Percentiles rank a stretch among this genome's conserved stretches.
These are phyloP conservation scores for Yamadazyma buinensis DNA, from an alignment of 1,139 yeast species.

Conservation along the genomic window DNA sequence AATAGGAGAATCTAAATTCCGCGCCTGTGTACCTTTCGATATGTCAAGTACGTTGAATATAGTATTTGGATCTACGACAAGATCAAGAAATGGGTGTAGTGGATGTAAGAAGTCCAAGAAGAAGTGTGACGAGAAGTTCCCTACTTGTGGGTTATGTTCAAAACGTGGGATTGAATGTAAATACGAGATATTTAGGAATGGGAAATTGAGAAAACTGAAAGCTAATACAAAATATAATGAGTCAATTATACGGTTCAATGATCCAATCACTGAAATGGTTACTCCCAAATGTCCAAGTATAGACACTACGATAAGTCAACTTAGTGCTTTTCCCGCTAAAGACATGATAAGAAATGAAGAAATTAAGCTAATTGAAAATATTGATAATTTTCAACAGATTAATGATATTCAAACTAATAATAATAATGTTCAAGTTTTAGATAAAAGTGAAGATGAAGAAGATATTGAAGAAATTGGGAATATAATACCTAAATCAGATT, in stretches of 20 bases:
- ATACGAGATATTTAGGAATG: conserved; percentile 8
- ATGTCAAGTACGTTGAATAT: too few relatives aligned
- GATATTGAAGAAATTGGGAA: not conserved
- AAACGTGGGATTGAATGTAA: conserved; percentile 7
- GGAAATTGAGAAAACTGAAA: not conserved
- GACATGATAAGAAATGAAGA: too few relatives aligned
- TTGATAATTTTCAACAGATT: not conserved
- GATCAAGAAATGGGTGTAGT: conserved; percentile 13
- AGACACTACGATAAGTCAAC: too few relatives aligned
- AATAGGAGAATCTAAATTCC: too few relatives aligned
- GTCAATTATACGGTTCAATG: too few relatives aligned
- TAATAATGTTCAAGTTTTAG: not conserved
- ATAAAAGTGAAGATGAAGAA: not conserved
- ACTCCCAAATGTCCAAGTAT: too few relatives aligned
- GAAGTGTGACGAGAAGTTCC: conserved; percentile 12
- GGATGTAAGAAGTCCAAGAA: conserved; percentile 13
- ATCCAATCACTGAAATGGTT: too few relatives aligned
- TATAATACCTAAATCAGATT: too few relatives aligned
- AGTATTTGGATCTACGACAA: conserved; percentile 7
- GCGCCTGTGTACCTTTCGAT: too few relatives aligned
- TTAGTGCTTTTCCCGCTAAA: too few relatives aligned
- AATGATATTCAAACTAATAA: not conserved
- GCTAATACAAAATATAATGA: too few relatives aligned
- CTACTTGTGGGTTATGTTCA: conserved; percentile 10
- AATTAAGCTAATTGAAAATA: too few relatives aligned